Conservation (phyloP, 2,329 filamentous ascomycete species). For the Trichophyton rubrum region DNA sequence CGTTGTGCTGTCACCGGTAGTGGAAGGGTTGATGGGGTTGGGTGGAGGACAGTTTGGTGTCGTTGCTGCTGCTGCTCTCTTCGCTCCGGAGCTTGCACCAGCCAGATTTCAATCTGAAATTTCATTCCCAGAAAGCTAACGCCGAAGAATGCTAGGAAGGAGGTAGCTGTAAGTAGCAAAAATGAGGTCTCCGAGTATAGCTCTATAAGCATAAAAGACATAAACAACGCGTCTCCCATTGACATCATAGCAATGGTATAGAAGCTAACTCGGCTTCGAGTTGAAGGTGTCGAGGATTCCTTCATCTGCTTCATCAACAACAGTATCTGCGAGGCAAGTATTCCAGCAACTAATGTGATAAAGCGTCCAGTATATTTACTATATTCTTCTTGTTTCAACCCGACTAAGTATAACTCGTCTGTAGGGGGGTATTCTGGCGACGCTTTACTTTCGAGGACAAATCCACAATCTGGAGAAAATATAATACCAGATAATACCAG, state of each 20-base stretch:
- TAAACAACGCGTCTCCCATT: constrained; percentile 48
- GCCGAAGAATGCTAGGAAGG: constrained; percentile 48
- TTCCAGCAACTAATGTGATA: constrained; percentile 40
- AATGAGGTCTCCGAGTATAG: constrained; percentile 45
- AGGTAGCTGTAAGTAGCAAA: constrained; percentile 42
- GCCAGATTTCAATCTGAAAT: constrained; percentile 56
- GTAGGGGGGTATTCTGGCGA: constrained; percentile 42
- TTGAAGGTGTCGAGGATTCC: constrained; percentile 52
- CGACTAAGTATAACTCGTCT: constrained; percentile 41
- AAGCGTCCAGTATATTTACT: constrained; percentile 40
- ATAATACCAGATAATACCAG: constrained; percentile 48
- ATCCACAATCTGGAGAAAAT: constrained; percentile 57
- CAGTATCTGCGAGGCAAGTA: constrained; percentile 42
- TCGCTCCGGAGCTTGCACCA: constrained; percentile 41
- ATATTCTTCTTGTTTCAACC: constrained; percentile 46
- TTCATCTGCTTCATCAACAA: constrained; percentile 51
- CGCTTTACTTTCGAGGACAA: constrained; percentile 49
- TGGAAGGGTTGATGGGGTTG: constrained; percentile 14
- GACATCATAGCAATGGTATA: constrained; percentile 51
- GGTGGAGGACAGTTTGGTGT: constrained; percentile 7
- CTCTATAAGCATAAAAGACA: constrained; percentile 43
- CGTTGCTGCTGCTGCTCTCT: constrained; percentile 22
- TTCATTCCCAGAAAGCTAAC: constrained; percentile 52
- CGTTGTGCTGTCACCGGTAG: constrained; percentile 38
- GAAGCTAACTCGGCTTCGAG: constrained; percentile 51